Base-by-base conservation (phyloP, 164 flowering plant genomes). In the grape (Vitis vinifera) region DNA sequence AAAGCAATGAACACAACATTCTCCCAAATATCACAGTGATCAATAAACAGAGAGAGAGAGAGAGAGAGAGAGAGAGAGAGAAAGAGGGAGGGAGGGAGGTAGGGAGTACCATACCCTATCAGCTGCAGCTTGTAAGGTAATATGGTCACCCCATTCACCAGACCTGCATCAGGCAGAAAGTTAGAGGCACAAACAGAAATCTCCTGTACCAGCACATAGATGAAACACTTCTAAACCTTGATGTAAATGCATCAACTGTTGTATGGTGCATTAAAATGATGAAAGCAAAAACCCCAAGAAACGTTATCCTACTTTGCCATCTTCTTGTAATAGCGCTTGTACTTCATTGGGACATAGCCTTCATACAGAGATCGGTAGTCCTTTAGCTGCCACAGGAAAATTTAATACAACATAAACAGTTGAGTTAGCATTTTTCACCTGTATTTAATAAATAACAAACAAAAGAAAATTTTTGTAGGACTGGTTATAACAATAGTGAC, bases 61-160 rank as follows among this genome's bases (percentile, higher is more conserved):
- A 9, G 61, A 58, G 37, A 66, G 27, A 4, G 4, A 31, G 17
- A 23, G 19, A 49, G 47, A 44, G 51, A 23, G 19, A 31, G 10
- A 60, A 17, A 1, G 19, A 19, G 29, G 2, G 61, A 58, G 49
- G 27, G 27, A 23, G 27, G 27, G 27, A 23, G 27, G 2, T 1
- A 23, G 27, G 27, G 27, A 23, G 27, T 23, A 66, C 11, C 13
- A 15, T 13, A 93, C 98, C 94, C 83, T 90, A 71, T 93, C 98
- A 68, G 98, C 93, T 13, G 97, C 98, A 59, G 97, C 97, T 83
- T 93, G 98, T 72, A 93, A 77, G 23, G 98, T 93, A 63, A 91
- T 75, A 85, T 93, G 98, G 75, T 93, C 98, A 8, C 98, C 98
- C 98, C 98, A 93, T 74, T 93, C 97, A 67, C 98, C 97, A 57